Conservation (phyloP, 2,329 filamentous ascomycete species). For the Nemania sp. region DNA sequence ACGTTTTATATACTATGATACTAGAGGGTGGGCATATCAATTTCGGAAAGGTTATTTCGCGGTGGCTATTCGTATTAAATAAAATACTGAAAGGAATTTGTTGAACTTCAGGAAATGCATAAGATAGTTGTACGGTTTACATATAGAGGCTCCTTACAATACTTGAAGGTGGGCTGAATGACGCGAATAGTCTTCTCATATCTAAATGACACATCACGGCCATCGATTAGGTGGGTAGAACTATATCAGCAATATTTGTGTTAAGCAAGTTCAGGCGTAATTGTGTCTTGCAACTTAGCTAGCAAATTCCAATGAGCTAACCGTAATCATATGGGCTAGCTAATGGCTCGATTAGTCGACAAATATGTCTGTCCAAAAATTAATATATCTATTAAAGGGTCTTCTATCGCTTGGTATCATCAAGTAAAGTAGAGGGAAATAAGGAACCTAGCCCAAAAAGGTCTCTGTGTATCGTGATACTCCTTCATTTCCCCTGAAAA, state of each 20-base stretch:
- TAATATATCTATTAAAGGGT: constrained; percentile 4
- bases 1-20: background rate
- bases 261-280: background rate
- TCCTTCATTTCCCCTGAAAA: background rate
- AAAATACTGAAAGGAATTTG: background rate
- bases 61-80: background rate
- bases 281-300: background rate
- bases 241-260: background rate
- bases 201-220: background rate
- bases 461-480: background rate
- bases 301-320: background rate
- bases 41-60: background rate
- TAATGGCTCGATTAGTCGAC: background rate
- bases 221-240: background rate
- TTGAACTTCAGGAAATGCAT: too few relatives aligned
- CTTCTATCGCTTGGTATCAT: constrained; percentile 23
- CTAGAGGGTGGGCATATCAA: background rate
- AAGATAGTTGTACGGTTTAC: background rate
- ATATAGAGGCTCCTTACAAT: background rate
- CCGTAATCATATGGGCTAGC: background rate
- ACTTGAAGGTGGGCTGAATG: too few relatives aligned
- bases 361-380: background rate
- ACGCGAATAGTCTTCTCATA: too few relatives aligned
- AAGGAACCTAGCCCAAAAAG: constrained; percentile 11
- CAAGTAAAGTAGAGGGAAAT: background rate